Percentiles rank a stretch among this genome's conserved stretches.
These are phyloP conservation scores for Floccularia luteovirens DNA, from an alignment of 768 basidiomycete species.

Conservation along the genomic window DNA sequence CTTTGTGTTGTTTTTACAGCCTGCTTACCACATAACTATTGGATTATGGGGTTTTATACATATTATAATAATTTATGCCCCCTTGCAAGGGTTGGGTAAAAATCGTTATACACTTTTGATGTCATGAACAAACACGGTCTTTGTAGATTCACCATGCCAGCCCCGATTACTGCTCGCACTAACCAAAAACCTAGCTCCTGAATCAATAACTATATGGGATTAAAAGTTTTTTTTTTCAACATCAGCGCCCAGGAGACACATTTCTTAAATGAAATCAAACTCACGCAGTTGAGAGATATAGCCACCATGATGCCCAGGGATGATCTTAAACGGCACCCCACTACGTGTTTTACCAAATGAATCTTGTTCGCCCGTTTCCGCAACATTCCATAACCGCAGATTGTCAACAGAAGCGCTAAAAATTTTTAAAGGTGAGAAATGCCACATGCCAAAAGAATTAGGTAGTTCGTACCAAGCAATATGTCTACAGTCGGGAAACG, in stretches of 20 bases:
- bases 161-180: constrained; percentile 92
- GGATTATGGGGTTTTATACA: neutral
- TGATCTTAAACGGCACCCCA: constrained; percentile 87
- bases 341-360: constrained; percentile 51
- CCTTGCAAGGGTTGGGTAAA: neutral
- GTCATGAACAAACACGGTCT: constrained; percentile 87
- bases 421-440: no score
- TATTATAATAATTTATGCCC: constrained; percentile 7
- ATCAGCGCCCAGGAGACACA: neutral
- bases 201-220: constrained; percentile 66
- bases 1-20: neutral
- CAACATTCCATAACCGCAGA: constrained; percentile 88
- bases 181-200: constrained; percentile 75
- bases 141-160: constrained; percentile 88
- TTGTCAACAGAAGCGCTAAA: constrained; percentile 86
- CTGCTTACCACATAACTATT: neutral
- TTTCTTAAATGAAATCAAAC: constrained; percentile 19
- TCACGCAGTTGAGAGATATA: constrained; percentile 88
- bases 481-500: constrained; percentile 89
- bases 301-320: constrained; percentile 94
- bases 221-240: neutral
- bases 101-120: constrained; percentile 43
- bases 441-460: neutral
- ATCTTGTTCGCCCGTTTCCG: constrained; percentile 67
- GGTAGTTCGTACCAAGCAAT: constrained; percentile 68